These are phyloP conservation scores for Phialocephala subalpina DNA, from an alignment of 2,329 filamentous ascomycete species.

Conservation along the genomic window DNA sequence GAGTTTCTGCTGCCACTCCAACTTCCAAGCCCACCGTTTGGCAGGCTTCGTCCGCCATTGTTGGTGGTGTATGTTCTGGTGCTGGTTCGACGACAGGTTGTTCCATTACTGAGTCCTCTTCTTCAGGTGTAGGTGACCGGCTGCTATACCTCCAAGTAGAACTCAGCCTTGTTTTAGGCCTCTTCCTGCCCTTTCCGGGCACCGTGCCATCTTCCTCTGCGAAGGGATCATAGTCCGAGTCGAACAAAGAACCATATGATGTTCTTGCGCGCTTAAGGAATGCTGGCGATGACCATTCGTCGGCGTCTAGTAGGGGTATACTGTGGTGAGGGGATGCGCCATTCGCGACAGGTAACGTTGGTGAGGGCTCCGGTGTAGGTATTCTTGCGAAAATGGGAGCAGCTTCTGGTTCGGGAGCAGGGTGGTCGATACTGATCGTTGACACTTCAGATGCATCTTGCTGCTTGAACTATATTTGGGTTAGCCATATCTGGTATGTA, in stretches of 20 bases:
- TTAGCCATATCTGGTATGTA: conserved; percentile 28
- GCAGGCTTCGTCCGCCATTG: conserved; percentile 49
- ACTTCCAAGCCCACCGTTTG: conserved; percentile 49
- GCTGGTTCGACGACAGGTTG: conserved; percentile 29
- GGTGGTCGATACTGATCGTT: conserved; percentile 61
- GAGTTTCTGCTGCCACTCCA: conserved; percentile 31
- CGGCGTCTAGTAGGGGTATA: conserved; percentile 48
- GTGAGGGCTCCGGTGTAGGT: conserved; percentile 38
- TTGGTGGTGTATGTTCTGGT: conserved; percentile 33
- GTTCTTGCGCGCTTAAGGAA: conserved; percentile 77
- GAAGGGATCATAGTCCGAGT: conserved; percentile 71
- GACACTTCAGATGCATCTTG: conserved; percentile 57
- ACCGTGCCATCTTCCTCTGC: conserved; percentile 70
- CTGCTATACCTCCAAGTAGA: conserved; percentile 78
- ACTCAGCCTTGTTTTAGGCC: conserved; percentile 71
- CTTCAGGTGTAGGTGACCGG: conserved; percentile 73
- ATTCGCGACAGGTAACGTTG: conserved; percentile 32
- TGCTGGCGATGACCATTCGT: conserved; percentile 77
- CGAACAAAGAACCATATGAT: conserved; percentile 73
- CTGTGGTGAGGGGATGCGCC: conserved; percentile 44
- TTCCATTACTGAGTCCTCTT: conserved; percentile 21
- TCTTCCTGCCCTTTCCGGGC: conserved; percentile 70
- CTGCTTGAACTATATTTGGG: conserved; percentile 51
- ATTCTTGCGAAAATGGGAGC: conserved; percentile 23
- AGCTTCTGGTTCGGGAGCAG: conserved; percentile 38